A percentile compares a stretch with the other conserved stretches of the same genome.
These are phyloP conservation scores for Misopates orontium DNA, from an alignment of 257 asterid species.

Conservation along the genomic window DNA sequence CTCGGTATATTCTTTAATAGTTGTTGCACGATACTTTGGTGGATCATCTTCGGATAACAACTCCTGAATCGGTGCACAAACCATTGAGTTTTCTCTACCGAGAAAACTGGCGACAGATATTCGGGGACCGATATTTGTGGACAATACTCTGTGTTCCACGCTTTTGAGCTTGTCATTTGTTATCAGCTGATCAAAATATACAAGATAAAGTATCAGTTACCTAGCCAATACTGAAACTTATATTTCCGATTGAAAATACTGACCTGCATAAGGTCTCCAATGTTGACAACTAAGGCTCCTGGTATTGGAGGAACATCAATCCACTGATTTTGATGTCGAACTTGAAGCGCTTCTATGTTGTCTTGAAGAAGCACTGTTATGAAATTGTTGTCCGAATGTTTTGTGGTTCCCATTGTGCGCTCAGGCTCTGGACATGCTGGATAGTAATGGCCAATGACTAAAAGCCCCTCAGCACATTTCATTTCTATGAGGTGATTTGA, in stretches of 20 bases:
- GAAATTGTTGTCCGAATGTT: conserved; percentile 12
- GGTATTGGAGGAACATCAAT: conserved; percentile 20
- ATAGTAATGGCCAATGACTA: conserved; percentile 5
- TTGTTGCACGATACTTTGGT: conserved; percentile 36
- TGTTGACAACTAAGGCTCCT: conserved; percentile 11
- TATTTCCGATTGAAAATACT: too few species aligned
- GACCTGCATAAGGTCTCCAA: conserved; percentile 26
- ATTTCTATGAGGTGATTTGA: conserved; percentile 9
- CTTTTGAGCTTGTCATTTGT: conserved; percentile 25
- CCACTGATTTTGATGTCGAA: conserved; percentile 21
- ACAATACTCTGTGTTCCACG: conserved; percentile 31
- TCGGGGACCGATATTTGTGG: conserved; percentile 36
- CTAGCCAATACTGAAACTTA: too few species aligned
- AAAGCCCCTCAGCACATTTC: conserved; percentile 19
- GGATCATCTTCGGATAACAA: conserved; percentile 39
- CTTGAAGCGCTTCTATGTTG: conserved; percentile 19
- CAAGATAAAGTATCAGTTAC: too few species aligned
- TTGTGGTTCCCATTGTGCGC: not conserved
- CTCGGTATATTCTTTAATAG: conserved; percentile 29
- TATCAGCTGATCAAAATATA: conserved; percentile 1
- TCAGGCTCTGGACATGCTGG: conserved; percentile 18
- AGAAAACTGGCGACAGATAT: conserved; percentile 53
- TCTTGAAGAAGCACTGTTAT: conserved; percentile 24
- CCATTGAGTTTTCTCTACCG: conserved; percentile 20
- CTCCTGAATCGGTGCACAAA: conserved; percentile 43